A percentile compares a stretch with the other conserved stretches of the same genome.
Evolutionary conservation across 805 yeast genomes (phyloP).

Genomic region (Starmerella geochares): DNA sequence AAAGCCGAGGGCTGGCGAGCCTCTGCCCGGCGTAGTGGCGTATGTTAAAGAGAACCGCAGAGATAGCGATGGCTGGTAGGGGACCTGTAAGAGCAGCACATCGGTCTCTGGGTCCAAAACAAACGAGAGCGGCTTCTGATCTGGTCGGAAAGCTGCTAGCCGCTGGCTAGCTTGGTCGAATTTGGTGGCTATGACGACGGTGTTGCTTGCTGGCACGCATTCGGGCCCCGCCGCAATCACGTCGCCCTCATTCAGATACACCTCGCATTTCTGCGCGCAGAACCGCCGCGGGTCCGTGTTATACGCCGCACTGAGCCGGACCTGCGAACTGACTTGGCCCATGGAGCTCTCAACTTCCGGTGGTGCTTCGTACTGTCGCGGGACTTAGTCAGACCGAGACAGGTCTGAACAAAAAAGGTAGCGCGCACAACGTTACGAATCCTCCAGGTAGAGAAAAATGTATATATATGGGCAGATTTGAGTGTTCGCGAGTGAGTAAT

Average conservation of each 20-base stretch:
- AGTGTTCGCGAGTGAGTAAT: not conserved
- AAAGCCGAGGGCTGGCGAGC: slow-evolving; percentile 14
- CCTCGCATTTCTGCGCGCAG: slow-evolving; percentile 15
- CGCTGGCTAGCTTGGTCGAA: slow-evolving; percentile 10
- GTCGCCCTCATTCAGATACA: slow-evolving; percentile 21
- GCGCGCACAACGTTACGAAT: too few species aligned
- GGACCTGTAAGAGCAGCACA: slow-evolving; percentile 21
- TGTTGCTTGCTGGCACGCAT: slow-evolving; percentile 8
- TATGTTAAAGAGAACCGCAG: slow-evolving; percentile 17
- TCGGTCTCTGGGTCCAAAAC: slow-evolving; percentile 23
- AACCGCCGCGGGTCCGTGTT: slow-evolving; percentile 19
- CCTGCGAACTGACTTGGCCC: slow-evolving; percentile 25
- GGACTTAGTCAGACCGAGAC: slow-evolving; percentile 1
- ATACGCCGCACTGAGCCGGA: slow-evolving; percentile 14
- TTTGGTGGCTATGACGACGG: slow-evolving; percentile 10
- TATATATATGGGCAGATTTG: not conserved
- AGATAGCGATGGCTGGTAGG: slow-evolving; percentile 19
- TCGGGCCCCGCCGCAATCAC: slow-evolving; percentile 8
- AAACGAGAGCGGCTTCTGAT: slow-evolving; percentile 19
- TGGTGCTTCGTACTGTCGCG: not conserved
- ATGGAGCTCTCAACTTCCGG: slow-evolving; percentile 11
- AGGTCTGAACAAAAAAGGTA: not conserved
- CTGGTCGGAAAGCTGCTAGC: slow-evolving; percentile 11
- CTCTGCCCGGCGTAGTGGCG: slow-evolving; percentile 19
- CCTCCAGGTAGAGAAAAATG: too few species aligned